Conservation (phyloP, 129 eudicot species). For the Erigeron canadensis region DNA sequence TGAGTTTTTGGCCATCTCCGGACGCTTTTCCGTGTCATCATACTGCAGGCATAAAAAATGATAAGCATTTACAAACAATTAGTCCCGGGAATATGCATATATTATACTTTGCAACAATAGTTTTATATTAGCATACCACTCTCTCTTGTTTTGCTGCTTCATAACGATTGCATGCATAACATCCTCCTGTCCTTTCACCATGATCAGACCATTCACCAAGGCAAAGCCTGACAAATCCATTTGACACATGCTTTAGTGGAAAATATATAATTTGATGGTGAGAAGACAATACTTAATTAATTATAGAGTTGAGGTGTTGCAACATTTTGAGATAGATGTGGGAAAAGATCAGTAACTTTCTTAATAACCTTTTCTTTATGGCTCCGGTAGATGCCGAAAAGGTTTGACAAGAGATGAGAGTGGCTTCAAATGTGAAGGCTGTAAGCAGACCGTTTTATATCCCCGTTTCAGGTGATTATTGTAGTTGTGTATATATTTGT, state of each 20-base stretch:
- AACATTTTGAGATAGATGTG: no score
- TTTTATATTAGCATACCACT: conserved; percentile 51
- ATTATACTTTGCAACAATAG: conserved; percentile 13
- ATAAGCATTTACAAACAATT: conserved; percentile 5
- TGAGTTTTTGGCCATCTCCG: conserved; percentile 98
- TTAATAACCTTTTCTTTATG: no score
- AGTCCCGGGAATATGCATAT: no score
- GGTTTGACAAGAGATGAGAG: no score
- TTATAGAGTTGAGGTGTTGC: no score
- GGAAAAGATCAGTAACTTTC: no score
- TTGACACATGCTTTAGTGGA: not conserved
- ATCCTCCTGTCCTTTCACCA: conserved; percentile 98
- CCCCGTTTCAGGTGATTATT: no score
- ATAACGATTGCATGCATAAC: conserved; percentile 96
- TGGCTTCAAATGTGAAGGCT: no score
- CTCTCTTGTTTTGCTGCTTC: conserved; percentile 97
- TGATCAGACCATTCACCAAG: conserved; percentile 97
- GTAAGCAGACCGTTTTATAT: no score
- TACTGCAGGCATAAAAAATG: conserved; percentile 48
- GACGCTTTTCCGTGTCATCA: conserved; percentile 89
- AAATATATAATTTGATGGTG: not conserved
- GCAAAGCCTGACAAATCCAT: conserved; percentile 65
- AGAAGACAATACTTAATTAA: no score
- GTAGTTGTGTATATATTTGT: no score
- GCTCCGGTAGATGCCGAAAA: no score